phyloP scores from a whole-genome alignment of 495 filamentous ascomycete genomes.

The Daldinia vernicosa region DNA sequence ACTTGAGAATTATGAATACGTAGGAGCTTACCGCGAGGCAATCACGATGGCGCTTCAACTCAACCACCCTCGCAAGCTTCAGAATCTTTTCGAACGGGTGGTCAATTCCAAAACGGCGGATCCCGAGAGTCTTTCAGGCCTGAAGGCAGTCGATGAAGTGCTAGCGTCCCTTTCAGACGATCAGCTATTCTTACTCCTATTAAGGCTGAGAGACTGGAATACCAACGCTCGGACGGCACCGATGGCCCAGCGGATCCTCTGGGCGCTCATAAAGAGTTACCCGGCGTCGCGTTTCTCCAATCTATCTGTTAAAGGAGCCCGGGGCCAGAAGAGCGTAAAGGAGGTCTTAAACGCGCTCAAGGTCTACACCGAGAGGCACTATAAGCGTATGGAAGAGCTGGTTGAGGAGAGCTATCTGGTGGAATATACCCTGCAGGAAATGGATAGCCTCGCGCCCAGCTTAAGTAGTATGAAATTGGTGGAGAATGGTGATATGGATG shows the following conservation, averaged over 20 bases:
- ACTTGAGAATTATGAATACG: conserved; percentile 88
- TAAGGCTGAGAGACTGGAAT: conserved; percentile 92
- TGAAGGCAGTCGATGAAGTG: conserved; percentile 84
- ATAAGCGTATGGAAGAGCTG: conserved; percentile 83
- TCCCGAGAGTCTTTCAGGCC: conserved; percentile 70
- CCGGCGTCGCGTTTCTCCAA: conserved; percentile 72
- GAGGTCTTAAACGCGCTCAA: conserved; percentile 84
- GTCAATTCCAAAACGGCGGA: conserved; percentile 71
- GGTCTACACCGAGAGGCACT: conserved; percentile 92
- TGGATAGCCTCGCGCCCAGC: conserved; percentile 75
- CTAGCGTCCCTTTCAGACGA: conserved; percentile 79
- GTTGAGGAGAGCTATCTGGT: conserved; percentile 95
- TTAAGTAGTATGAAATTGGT: conserved; percentile 44
- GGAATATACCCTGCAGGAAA: conserved; percentile 89
- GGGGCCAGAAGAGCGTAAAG: conserved; percentile 72
- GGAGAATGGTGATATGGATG: conserved; percentile 50
- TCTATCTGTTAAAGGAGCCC: conserved; percentile 68
- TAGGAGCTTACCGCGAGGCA: conserved; percentile 85
- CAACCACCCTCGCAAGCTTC: conserved; percentile 88
- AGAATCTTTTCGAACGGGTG: conserved; percentile 82
- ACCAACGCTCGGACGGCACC: conserved; percentile 88
- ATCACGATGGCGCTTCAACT: conserved; percentile 91
- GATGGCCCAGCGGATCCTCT: conserved; percentile 87
- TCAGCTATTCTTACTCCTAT: conserved; percentile 81
- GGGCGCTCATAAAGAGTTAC: conserved; percentile 78